Conservation (phyloP, 2,329 filamentous ascomycete genomes). For the Didymella segeticola region DNA sequence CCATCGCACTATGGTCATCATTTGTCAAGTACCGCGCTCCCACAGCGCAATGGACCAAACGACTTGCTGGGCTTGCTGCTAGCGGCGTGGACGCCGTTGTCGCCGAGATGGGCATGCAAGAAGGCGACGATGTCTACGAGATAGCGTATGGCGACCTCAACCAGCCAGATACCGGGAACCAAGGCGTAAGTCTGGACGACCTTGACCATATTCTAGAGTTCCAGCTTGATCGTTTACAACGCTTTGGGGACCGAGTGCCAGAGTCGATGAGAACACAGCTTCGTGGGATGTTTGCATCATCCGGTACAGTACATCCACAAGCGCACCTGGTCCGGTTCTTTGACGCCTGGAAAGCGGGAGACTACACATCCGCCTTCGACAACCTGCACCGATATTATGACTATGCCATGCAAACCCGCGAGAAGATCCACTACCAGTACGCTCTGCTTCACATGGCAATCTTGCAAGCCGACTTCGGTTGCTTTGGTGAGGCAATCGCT, state of each 20-base stretch:
- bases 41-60: conserved; percentile 68
- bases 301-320: conserved; percentile 72
- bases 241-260: conserved; percentile 81
- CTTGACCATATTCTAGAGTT: conserved; percentile 83
- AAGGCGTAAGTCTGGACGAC: conserved; percentile 74
- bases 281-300: conserved; percentile 70
- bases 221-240: conserved; percentile 87
- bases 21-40: conserved; percentile 83
- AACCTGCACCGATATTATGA: conserved; percentile 94
- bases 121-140: conserved; percentile 55
- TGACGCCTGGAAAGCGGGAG: conserved; percentile 88
- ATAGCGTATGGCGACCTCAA: conserved; percentile 60
- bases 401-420: conserved; percentile 86
- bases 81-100: conserved; percentile 66
- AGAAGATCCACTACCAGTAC: conserved; percentile 91
- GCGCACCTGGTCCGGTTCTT: conserved; percentile 85
- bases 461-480: conserved; percentile 93
- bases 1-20: conserved; percentile 77
- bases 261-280: conserved; percentile 75
- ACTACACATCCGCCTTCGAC: conserved; percentile 89
- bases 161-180: conserved; percentile 47
- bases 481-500: conserved; percentile 85
- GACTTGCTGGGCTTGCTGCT: conserved; percentile 38
- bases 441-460: conserved; percentile 92
- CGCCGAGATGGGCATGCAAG: conserved; percentile 64